Evolutionary conservation across 2,329 filamentous ascomycete species (phyloP), one percentile per base, ranked within the genome.

Genomic region (Zymoseptoria tritici): DNA sequence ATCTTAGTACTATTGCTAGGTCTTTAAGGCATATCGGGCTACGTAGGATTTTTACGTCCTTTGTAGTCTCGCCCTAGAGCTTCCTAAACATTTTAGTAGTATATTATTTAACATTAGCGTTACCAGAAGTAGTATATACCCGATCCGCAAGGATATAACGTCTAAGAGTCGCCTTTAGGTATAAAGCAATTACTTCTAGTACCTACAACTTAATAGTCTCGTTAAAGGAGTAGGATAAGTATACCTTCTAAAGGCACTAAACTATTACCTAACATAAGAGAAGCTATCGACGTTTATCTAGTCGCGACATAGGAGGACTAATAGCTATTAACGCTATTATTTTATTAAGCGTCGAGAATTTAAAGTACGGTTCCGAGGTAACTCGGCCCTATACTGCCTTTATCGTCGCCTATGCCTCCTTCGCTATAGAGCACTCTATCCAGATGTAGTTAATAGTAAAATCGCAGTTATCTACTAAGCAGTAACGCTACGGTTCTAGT

Each of bases 191-290:
- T 21, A 46, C 21, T n/a, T 55, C 31, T 46, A n/a, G n/a, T 5
- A 2, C 1, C 26, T 55, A 55, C 13, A 55, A 21, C 19, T 42
- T 24, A 24, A 8, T 31, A 21, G 26, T 9, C 19, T 55, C 6
- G 16, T 42, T 46, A 46, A 55, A 55, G 31, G 53, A 55, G n/a
- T 55, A 55, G 13, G 31, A 31, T 31, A 55, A 22, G 53, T 55
- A 55, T 24, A 16, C 13, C 21, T 55, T 55, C 53, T 55, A 55
- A 7, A 55, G 26, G n/a, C 8, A 31, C 53, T 55, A 55, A 9
- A 55, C 53, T 6, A 5, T 36, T 42, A 55, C 36, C n/a, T 20
- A 36, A 36, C 4, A 42, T 9, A 55, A 31, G n/a, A 19, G n/a
- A 4, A 36, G 13, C 53, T 55, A 55, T 46, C 29, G 16, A 9